A percentile compares a stretch with the other conserved stretches of the same genome.
These are phyloP conservation scores for Metarhizium brunneum DNA, from an alignment of 2,329 filamentous ascomycete species.

Conservation along the genomic window DNA sequence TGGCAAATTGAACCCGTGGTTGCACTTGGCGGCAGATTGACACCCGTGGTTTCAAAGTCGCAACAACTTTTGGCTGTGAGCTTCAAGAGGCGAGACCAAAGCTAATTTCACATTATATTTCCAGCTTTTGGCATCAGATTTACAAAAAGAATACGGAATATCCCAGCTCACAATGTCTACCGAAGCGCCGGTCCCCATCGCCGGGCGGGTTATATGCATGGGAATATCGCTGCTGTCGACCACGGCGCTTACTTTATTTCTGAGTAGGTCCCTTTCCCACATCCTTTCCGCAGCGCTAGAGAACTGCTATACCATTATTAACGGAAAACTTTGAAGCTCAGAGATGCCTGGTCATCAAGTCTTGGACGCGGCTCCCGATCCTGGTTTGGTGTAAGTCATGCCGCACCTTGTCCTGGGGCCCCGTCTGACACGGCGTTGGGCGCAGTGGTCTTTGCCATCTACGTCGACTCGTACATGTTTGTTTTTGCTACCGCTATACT, in stretches of 20 bases:
- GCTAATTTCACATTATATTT: too few relatives aligned
- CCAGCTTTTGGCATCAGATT: too few relatives aligned
- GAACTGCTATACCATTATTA: too few relatives aligned
- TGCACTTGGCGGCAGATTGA: too few relatives aligned
- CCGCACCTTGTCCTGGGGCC: neutral
- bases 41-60: too few relatives aligned
- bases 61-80: too few relatives aligned
- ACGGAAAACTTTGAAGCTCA: slow-evolving; percentile 15
- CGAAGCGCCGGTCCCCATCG: neutral
- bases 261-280: slow-evolving; percentile 19
- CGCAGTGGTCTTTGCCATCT: slow-evolving; percentile 50
- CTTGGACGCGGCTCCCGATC: slow-evolving; percentile 31
- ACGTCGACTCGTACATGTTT: slow-evolving; percentile 50
- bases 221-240: slow-evolving; percentile 19
- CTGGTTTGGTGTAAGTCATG: slow-evolving; percentile 32
- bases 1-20: too few relatives aligned
- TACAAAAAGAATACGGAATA: too few relatives aligned
- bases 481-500: slow-evolving; percentile 48
- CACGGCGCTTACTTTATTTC: slow-evolving; percentile 26
- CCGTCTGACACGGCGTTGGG: neutral
- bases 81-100: too few relatives aligned
- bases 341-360: slow-evolving; percentile 25
- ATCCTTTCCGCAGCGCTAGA: neutral
- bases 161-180: neutral
- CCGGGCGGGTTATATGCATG: slow-evolving; percentile 3